Evolutionary conservation across 2,329 filamentous ascomycete species (phyloP).

Genomic region (Colletotrichum liaoningense): DNA sequence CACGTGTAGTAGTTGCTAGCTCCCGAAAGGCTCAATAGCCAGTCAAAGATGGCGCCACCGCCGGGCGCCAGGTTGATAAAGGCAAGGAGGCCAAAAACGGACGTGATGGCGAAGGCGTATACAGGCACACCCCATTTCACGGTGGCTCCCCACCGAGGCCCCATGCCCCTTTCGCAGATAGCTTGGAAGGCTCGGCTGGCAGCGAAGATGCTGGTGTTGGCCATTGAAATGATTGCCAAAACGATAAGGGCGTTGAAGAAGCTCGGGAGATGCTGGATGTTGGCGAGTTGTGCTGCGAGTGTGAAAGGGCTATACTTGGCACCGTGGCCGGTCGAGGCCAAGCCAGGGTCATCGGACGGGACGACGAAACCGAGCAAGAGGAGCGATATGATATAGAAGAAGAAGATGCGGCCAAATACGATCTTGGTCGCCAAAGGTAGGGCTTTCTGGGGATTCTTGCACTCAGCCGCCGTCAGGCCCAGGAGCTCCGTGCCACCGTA

Average conservation of each 20-base stretch:
- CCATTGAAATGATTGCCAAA: constrained; percentile 50
- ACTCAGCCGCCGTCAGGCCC: constrained; percentile 56
- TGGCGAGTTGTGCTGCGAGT: constrained; percentile 41
- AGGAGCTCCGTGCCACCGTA: constrained; percentile 59
- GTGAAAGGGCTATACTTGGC: constrained; percentile 43
- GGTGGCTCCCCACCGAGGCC: constrained; percentile 42
- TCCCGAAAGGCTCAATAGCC: constrained; percentile 59
- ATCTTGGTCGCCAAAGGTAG: constrained; percentile 88
- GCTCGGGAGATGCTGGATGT: constrained; percentile 41
- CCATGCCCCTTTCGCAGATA: constrained; percentile 49
- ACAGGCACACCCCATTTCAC: constrained; percentile 54
- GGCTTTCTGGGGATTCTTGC: constrained; percentile 64
- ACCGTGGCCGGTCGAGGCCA: constrained; percentile 44
- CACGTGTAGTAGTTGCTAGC: constrained; percentile 61
- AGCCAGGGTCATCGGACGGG: constrained; percentile 54
- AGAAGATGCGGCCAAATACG: constrained; percentile 69
- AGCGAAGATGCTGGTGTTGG: constrained; percentile 55
- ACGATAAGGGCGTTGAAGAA: constrained; percentile 51
- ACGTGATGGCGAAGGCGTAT: constrained; percentile 52
- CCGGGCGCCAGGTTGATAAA: constrained; percentile 53
- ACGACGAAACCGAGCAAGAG: constrained; percentile 64
- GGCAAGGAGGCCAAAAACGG: constrained; percentile 53
- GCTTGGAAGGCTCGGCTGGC: constrained; percentile 49
- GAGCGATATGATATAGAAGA: constrained; percentile 66
- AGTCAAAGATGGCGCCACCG: constrained; percentile 54